These are phyloP conservation scores for Penicillium sp. DNA, from an alignment of 2,329 filamentous ascomycete genomes.

Conservation along the genomic window DNA sequence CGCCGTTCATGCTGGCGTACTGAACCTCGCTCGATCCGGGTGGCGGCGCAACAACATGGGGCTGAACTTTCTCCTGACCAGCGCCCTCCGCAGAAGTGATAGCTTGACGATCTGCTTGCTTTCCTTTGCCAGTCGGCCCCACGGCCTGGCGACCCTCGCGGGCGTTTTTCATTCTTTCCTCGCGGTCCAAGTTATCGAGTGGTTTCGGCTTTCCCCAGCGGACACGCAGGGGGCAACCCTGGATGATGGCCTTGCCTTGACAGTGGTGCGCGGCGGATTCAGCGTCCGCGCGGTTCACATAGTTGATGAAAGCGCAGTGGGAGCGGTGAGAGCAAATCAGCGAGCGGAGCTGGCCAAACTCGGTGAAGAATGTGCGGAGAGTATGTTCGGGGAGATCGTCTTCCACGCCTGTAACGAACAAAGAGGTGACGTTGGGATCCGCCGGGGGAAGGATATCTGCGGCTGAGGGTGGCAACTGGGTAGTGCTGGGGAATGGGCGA, in stretches of 20 bases:
- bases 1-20: slow-evolving; percentile 82
- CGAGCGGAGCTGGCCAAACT: slow-evolving; percentile 85
- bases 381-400: slow-evolving; percentile 94
- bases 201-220: slow-evolving; percentile 93
- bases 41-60: slow-evolving; percentile 65
- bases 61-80: slow-evolving; percentile 38
- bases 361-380: slow-evolving; percentile 84
- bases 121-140: slow-evolving; percentile 45
- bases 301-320: slow-evolving; percentile 96
- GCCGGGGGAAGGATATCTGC: slow-evolving; percentile 82
- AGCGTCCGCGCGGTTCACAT: slow-evolving; percentile 76
- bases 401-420: slow-evolving; percentile 93
- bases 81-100: slow-evolving; percentile 41
- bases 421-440: slow-evolving; percentile 82
- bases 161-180: slow-evolving; percentile 77
- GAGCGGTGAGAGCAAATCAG: slow-evolving; percentile 95
- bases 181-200: slow-evolving; percentile 85
- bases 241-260: slow-evolving; percentile 83
- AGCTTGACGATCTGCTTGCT: slow-evolving; percentile 33
- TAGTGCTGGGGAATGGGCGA: slow-evolving; percentile 65
- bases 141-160: slow-evolving; percentile 69
- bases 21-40: slow-evolving; percentile 75
- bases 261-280: slow-evolving; percentile 82
- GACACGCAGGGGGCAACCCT: slow-evolving; percentile 84
- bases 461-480: slow-evolving; percentile 74